Evolutionary conservation across 768 basidiomycete genomes (phyloP).

Genomic region (Lactarius hengduanensis): DNA sequence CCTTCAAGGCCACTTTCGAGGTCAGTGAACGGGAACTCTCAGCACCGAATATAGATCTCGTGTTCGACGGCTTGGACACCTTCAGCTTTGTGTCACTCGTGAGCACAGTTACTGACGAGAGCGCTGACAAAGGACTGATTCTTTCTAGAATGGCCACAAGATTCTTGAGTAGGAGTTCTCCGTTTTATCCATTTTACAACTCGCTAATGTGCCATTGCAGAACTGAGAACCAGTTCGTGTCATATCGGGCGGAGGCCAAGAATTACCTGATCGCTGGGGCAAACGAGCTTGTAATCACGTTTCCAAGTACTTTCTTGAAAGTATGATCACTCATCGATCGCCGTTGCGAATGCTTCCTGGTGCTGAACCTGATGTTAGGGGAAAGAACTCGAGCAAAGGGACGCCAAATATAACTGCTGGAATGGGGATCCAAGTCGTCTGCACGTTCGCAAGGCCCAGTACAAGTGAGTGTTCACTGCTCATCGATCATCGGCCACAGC

Average conservation of each 20-base stretch:
- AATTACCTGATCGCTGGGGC: slow-evolving; percentile 47
- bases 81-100: slow-evolving; percentile 75
- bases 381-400: slow-evolving; percentile 63
- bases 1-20: slow-evolving; percentile 67
- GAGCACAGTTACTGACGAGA: slow-evolving; percentile 33
- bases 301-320: slow-evolving; percentile 73
- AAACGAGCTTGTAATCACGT: slow-evolving; percentile 70
- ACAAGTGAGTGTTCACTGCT: slow-evolving; percentile 56
- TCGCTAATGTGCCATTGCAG: slow-evolving; percentile 37
- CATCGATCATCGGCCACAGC: neutral
- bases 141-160: slow-evolving; percentile 64
- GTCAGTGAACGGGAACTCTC: slow-evolving; percentile 48
- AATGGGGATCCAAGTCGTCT: slow-evolving; percentile 91
- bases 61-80: slow-evolving; percentile 92
- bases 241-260: slow-evolving; percentile 64
- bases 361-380: slow-evolving; percentile 45
- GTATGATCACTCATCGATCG: slow-evolving; percentile 34
- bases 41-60: slow-evolving; percentile 59
- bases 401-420: slow-evolving; percentile 67
- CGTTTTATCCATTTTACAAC: slow-evolving; percentile 14
- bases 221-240: slow-evolving; percentile 80
- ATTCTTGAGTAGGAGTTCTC: slow-evolving; percentile 54
- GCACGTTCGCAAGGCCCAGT: slow-evolving; percentile 91
- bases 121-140: neutral
- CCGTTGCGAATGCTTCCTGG: neutral